Conservation (phyloP, 768 basidiomycete genomes). For the Exsudoporus frostii region DNA sequence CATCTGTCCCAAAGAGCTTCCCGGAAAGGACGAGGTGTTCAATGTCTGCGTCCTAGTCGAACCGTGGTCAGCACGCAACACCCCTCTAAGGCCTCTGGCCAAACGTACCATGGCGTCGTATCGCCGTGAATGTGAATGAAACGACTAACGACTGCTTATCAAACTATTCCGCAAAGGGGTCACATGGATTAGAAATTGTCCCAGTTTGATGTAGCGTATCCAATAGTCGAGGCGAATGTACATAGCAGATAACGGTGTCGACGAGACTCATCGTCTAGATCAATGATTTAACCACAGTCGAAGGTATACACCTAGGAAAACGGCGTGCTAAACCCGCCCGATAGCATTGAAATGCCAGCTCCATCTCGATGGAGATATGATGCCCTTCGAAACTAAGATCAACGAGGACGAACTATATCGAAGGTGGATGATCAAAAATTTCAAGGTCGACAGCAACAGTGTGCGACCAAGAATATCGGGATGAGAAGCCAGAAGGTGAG, state of each 20-base stretch:
- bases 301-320: constrained; percentile 3
- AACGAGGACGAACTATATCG: constrained; percentile 1
- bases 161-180: constrained; percentile 3
- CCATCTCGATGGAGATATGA: constrained; percentile 17
- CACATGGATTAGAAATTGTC: no score
- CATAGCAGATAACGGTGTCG: neutral
- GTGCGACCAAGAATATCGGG: neutral
- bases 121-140: neutral
- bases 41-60: constrained; percentile 43
- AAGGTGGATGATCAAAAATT: constrained; percentile 4
- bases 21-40: constrained; percentile 78
- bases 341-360: constrained; percentile 18
- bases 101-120: constrained; percentile 16
- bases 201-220: neutral
- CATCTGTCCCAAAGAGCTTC: constrained; percentile 57
- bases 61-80: neutral
- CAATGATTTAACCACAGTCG: neutral
- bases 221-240: neutral
- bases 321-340: constrained; percentile 1
- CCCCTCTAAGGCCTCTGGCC: neutral
- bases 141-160: constrained; percentile 10
- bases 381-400: constrained; percentile 3
- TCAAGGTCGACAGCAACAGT: neutral
- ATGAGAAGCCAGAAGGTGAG: neutral
- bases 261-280: neutral